Base-by-base conservation (phyloP, 345 rosid genomes). In the Eutrema heterophyllum region DNA sequence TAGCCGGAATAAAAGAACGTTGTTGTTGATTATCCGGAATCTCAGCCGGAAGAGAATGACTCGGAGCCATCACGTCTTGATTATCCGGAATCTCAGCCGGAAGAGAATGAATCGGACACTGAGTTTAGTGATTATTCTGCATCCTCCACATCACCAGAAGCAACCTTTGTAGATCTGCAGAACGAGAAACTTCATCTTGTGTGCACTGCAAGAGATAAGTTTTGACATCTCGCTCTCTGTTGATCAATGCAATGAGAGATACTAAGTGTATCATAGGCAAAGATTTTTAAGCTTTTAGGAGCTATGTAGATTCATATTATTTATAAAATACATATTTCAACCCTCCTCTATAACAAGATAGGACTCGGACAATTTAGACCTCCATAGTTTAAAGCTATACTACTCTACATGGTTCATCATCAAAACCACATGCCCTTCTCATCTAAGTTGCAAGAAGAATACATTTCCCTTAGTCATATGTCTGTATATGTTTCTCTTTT, bases 371-470 rank as follows among this genome's bases (percentile, higher is more conserved):
- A 51, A 62, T 62, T 44, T 27, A 62, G 52, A 69, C 21, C 55
- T 61, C 43, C 64, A 46, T 21, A 61, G 70, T 50, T 52, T 26
- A 61, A 75, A 30, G 40, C 69, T 62, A 21, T 21, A 57, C 39
- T 49, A 74, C 7, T 67, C 60, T 74, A 38, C 66, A 74, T 38
- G 60, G 53, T 50, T 29, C 72, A 57, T 38, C 67, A 68, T 62
- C 74, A 75, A 61, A 61, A 52, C 74, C 74, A 36, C 70, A 69
- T 55, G 67, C 70, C 32, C 4, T 57, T 64, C 68, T 41, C 62
- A 32, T 41, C 14, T 5, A 52, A 71, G 68, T 64, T 40, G 59
- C 71, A 70, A 56, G 40, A 54, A 77, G 9, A 24, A 64, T 70
- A 64, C 61, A 64, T 55, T 11, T 54, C 39, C 57, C 63, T 41